A percentile compares a stretch with the other conserved stretches of the same genome.
Conservation (phyloP, 495 filamentous ascomycete genomes). For the Daldinia bambusicola region DNA sequence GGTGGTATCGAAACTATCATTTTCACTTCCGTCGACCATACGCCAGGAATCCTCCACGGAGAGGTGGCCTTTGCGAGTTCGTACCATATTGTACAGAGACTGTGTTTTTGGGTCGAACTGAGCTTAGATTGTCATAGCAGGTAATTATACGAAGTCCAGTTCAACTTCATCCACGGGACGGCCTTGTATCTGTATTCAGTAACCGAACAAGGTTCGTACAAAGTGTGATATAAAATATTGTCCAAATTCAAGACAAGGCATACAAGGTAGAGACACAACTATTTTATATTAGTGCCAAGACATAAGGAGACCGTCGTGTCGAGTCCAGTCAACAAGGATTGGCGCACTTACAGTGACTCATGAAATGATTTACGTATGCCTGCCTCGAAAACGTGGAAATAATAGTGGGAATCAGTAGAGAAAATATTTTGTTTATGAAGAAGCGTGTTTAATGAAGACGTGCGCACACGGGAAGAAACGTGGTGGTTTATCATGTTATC, state of each 20-base stretch:
- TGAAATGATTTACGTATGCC: not conserved
- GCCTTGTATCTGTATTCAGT: not conserved
- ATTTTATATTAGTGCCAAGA: slow-evolving; percentile 38
- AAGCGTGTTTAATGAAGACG: slow-evolving; percentile 22
- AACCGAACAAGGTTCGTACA: slow-evolving; percentile 1
- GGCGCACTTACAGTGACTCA: not conserved
- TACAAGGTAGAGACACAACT: not conserved
- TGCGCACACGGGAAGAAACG: not conserved
- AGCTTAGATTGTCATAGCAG: slow-evolving; percentile 21
- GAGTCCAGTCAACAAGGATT: slow-evolving; percentile 7
- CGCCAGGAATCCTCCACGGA: slow-evolving; percentile 61
- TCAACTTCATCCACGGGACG: not conserved
- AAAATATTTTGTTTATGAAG: slow-evolving; percentile 5
- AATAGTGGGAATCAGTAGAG: slow-evolving; percentile 2
- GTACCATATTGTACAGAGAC: slow-evolving; percentile 27
- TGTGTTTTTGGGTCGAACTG: slow-evolving; percentile 6
- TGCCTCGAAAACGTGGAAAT: not conserved
- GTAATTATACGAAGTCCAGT: not conserved
- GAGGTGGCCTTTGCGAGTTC: slow-evolving; percentile 31
- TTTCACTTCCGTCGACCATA: slow-evolving; percentile 61
- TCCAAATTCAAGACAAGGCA: slow-evolving; percentile 15
- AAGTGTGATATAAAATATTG: not conserved
- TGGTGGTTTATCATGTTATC: not conserved
- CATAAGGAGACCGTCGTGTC: not conserved
- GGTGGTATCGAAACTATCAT: slow-evolving; percentile 62